These are phyloP conservation scores for cucumber (Cucumis sativus) DNA, from an alignment of 306 rosid species.

Conservation along the genomic window DNA sequence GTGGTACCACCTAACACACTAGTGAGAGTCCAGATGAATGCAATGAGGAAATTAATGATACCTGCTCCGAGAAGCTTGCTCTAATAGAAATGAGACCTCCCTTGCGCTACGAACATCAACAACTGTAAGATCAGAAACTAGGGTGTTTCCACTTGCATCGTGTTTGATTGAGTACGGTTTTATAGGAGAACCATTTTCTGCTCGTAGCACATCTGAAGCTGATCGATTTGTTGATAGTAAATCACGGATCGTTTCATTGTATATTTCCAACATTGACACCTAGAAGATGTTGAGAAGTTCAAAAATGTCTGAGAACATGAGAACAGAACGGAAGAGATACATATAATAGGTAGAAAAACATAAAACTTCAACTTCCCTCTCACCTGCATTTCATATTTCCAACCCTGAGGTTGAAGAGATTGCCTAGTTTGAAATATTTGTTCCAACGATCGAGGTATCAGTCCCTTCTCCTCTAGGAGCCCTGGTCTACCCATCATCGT, in stretches of 20 bases:
- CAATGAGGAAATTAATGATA: background rate
- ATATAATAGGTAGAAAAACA: background rate
- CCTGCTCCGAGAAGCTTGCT: conserved; percentile 91
- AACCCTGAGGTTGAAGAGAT: conserved; percentile 69
- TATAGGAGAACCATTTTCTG: conserved; percentile 57
- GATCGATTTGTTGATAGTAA: conserved; percentile 52
- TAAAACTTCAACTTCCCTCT: background rate
- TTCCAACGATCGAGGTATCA: conserved; percentile 87
- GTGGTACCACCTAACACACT: too few relatives aligned
- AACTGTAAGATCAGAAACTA: conserved; percentile 78
- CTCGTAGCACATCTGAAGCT: conserved; percentile 27
- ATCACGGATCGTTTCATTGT: conserved; percentile 86
- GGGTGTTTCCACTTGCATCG: conserved; percentile 66
- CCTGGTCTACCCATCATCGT: conserved; percentile 99
- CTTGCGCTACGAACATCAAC: conserved; percentile 80
- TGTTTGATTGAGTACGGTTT: conserved; percentile 89
- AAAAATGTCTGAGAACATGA: background rate
- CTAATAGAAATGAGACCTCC: conserved; percentile 80
- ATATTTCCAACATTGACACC: conserved; percentile 99
- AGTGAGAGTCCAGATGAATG: background rate
- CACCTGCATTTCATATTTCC: conserved; percentile 99
- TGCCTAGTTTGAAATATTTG: conserved; percentile 85
- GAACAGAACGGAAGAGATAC: background rate
- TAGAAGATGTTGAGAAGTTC: background rate
- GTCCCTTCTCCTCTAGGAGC: conserved; percentile 57